Evolutionary conservation across 805 yeast species (phyloP).

Genomic region (Yueomyces sp.): DNA sequence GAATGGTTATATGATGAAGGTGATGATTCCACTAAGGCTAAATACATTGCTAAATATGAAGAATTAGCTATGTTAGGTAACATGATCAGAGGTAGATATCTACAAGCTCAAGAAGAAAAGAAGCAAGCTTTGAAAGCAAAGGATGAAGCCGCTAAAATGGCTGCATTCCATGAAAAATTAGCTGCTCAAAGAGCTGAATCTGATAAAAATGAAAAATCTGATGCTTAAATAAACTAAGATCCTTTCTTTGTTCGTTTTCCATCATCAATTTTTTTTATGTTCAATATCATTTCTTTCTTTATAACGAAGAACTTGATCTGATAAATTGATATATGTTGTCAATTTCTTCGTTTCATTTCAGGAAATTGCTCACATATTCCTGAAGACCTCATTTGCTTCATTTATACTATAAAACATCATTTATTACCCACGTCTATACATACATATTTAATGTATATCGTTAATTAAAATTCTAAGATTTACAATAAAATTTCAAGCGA

Average conservation of each 20-base stretch:
- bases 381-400: no score
- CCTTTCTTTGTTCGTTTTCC: background rate
- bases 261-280: background rate
- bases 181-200: slow-evolving; percentile 50
- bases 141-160: slow-evolving; percentile 74
- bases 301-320: background rate
- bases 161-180: slow-evolving; percentile 70
- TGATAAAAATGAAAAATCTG: slow-evolving; percentile 16
- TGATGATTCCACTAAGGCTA: slow-evolving; percentile 88
- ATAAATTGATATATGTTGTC: background rate
- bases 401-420: no score
- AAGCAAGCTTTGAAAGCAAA: slow-evolving; percentile 75
- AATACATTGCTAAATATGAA: slow-evolving; percentile 93
- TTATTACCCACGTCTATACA: no score
- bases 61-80: slow-evolving; percentile 91
- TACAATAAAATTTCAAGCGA: no score
- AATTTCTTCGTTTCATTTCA: no score
- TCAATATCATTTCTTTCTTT: background rate
- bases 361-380: no score
- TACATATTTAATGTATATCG: no score
- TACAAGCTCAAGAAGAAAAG: slow-evolving; percentile 87
- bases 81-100: slow-evolving; percentile 87
- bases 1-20: slow-evolving; percentile 98
- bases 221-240: no score
- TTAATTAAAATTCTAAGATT: no score